Evolutionary conservation across 208 protist species (phyloP), one percentile per base, ranked within the genome.

Genomic region (Endotrypanum monterogeii): DNA sequence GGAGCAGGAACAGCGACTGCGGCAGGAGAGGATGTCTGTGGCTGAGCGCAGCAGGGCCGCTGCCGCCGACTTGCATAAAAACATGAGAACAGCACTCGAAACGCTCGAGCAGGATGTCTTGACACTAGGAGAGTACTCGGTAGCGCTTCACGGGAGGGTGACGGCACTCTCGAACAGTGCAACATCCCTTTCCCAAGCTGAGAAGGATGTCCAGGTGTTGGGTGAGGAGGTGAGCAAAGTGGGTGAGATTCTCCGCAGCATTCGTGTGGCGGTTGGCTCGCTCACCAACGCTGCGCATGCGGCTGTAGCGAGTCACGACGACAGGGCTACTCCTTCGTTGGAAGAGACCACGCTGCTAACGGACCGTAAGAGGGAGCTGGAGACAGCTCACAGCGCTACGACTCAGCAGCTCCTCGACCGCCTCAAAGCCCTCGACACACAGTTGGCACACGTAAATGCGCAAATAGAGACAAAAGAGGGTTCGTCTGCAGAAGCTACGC

Each of bases 381-480:
- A 51, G 12, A 30, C 71, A 3, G 30, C 70, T 4, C 71, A 58
- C 52, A 46, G 51, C 20, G 44, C 63, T 20, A 51, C 48, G 0
- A 11, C 41, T 16, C 39, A 58, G 25, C 52, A 61, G 50, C 51
- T 75, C n/a, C 39, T 73, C 35, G 16, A 9, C 18, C 63, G 69
- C 32, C 50, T 73, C 35, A 65, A 71, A 12, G 50, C n/a, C 48
- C 23, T 74, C 9, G 76, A 81, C 51, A 30, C 48, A 8, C 63
- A 58, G 20, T n/a, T 81, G 4, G 65, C 55, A 14, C 39, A 68
- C 5, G 37, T 20, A 39, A 50, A 25, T 4, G 54, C 58, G 41
- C 37, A 57, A 18, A 62, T 48, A 14, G 37, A 71, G 30, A 23
- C n/a, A 18, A 48, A 82, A 4, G 57, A 52, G 25, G 20, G 16